Conservation (phyloP, 2,329 filamentous ascomycete genomes). For the Colletotrichum musae region DNA sequence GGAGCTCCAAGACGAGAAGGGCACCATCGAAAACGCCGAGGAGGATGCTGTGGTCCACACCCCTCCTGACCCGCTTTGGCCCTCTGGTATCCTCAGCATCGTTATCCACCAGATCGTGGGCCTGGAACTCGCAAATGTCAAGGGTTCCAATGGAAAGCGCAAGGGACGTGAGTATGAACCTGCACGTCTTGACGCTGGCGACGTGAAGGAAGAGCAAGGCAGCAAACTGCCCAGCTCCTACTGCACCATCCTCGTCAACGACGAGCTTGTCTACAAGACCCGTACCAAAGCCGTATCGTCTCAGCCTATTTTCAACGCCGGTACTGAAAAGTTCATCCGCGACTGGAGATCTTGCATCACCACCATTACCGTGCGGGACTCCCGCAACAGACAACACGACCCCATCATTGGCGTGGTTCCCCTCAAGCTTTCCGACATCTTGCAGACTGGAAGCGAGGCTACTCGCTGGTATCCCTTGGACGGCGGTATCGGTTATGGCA, state of each 20-base stretch:
- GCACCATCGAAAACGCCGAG: constrained; percentile 77
- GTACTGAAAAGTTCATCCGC: constrained; percentile 91
- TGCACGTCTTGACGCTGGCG: constrained; percentile 84
- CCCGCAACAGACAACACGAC: constrained; percentile 91
- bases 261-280: constrained; percentile 93
- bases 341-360: constrained; percentile 93
- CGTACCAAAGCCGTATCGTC: constrained; percentile 93
- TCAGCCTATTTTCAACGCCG: constrained; percentile 97
- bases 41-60: constrained; percentile 92
- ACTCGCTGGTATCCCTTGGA: constrained; percentile 98
- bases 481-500: constrained; percentile 92
- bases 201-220: constrained; percentile 87
- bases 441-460: constrained; percentile 87
- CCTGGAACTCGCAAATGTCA: constrained; percentile 90
- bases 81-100: constrained; percentile 88
- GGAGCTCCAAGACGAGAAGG: constrained; percentile 90
- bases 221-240: constrained; percentile 89
- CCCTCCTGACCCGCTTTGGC: constrained; percentile 96
- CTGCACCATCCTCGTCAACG: constrained; percentile 92
- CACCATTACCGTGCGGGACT: constrained; percentile 90
- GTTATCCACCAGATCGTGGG: constrained; percentile 96
- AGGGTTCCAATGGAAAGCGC: constrained; percentile 84
- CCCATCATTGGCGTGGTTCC: constrained; percentile 94
- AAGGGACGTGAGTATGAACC: constrained; percentile 92
- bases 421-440: constrained; percentile 87